Conservation (phyloP, 805 yeast species). For the Candida tammaniensis region DNA sequence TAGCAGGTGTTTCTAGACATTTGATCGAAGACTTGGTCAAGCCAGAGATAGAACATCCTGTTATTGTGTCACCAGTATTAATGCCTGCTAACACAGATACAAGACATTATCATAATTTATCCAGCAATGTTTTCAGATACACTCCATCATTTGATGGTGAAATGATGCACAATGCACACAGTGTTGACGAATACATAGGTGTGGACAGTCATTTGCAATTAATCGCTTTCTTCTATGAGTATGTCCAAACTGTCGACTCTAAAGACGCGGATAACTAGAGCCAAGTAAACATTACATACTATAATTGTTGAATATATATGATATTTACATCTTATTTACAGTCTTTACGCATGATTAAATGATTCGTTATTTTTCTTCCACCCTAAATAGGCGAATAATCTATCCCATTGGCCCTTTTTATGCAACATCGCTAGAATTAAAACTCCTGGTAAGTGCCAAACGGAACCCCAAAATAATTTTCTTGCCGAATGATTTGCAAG, state of each 20-base stretch:
- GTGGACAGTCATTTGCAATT: slow-evolving; percentile 33
- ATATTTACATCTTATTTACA: not conserved
- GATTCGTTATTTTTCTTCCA: not conserved
- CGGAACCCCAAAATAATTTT: slow-evolving; percentile 89
- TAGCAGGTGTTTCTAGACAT: slow-evolving; percentile 62
- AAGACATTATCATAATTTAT: slow-evolving; percentile 54
- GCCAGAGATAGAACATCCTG: slow-evolving; percentile 26
- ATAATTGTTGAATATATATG: too few species aligned
- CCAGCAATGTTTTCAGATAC: slow-evolving; percentile 54
- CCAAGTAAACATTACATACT: too few species aligned
- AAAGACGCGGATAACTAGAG: too few species aligned
- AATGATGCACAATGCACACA: slow-evolving; percentile 23
- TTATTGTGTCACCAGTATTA: slow-evolving; percentile 45
- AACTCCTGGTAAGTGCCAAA: slow-evolving; percentile 89
- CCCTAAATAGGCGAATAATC: slow-evolving; percentile 31
- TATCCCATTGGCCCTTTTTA: slow-evolving; percentile 93
- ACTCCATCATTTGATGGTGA: slow-evolving; percentile 20
- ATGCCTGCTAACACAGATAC: slow-evolving; percentile 66
- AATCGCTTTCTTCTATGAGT: slow-evolving; percentile 41
- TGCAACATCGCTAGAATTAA: slow-evolving; percentile 90
- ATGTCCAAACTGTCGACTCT: slow-evolving; percentile 41
- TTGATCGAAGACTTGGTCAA: slow-evolving; percentile 56
- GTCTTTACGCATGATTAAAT: not conserved
- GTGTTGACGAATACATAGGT: slow-evolving; percentile 33
- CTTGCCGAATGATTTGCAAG: slow-evolving; percentile 71